These are phyloP conservation scores for Calonectria hawksworthii DNA, from an alignment of 2,329 filamentous ascomycete species.

Conservation along the genomic window DNA sequence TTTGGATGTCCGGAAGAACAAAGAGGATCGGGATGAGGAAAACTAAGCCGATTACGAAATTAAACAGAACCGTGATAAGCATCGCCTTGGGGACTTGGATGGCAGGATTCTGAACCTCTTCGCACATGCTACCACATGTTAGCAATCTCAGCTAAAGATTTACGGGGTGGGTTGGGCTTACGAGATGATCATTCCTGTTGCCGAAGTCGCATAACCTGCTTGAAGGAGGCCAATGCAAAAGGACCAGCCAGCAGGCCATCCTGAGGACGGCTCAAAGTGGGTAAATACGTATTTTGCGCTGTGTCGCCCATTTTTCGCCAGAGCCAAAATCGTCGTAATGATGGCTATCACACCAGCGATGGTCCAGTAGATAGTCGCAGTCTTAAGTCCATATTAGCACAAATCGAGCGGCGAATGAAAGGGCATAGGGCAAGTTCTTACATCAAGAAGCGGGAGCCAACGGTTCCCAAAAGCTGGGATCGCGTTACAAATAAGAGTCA, in stretches of 20 bases:
- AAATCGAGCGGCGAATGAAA: background rate
- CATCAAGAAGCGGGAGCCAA: slow-evolving; percentile 77
- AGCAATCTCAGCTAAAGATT: background rate
- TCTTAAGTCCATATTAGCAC: too few relatives aligned
- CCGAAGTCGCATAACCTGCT: slow-evolving; percentile 80
- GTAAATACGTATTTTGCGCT: slow-evolving; percentile 74
- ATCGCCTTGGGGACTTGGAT: slow-evolving; percentile 81
- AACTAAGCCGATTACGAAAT: slow-evolving; percentile 75
- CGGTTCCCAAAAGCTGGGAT: slow-evolving; percentile 78
- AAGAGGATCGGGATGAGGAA: slow-evolving; percentile 79
- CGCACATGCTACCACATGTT: slow-evolving; percentile 72
- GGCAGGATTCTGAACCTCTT: slow-evolving; percentile 76
- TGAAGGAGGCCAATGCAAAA: slow-evolving; percentile 81
- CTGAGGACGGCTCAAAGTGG: slow-evolving; percentile 76
- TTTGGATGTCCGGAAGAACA: slow-evolving; percentile 73
- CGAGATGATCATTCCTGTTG: slow-evolving; percentile 85
- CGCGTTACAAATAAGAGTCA: slow-evolving; percentile 75
- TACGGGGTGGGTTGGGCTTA: slow-evolving; percentile 56
- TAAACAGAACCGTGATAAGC: slow-evolving; percentile 76
- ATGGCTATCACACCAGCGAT: slow-evolving; percentile 79
- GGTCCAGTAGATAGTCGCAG: slow-evolving; percentile 81
- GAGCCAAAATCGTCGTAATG: slow-evolving; percentile 71
- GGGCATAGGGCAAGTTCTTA: slow-evolving; percentile 56
- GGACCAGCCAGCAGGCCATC: slow-evolving; percentile 80
- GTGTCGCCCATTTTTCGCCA: slow-evolving; percentile 78